Evolutionary conservation across 768 basidiomycete genomes (phyloP).

Genomic region (Trametes cubensis): DNA sequence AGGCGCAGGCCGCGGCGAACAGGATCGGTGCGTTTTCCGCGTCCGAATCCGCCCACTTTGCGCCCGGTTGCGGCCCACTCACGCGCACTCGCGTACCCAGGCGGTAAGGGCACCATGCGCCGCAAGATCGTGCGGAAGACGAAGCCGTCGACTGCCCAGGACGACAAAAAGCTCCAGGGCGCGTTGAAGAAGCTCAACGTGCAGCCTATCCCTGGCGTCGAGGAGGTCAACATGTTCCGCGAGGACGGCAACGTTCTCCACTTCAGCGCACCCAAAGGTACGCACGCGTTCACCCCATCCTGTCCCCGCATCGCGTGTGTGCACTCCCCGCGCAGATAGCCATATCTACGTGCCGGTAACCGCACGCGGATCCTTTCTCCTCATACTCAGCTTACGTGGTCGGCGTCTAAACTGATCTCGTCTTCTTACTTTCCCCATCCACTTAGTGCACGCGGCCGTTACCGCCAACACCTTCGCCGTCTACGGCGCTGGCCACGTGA

Average conservation of each 20-base stretch:
- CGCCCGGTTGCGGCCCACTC: slow-evolving; percentile 7
- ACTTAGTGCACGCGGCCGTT: slow-evolving; percentile 88
- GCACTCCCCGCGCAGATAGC: not conserved
- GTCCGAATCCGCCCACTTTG: slow-evolving; percentile 9
- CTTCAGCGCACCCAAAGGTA: slow-evolving; percentile 94
- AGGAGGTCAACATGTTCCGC: slow-evolving; percentile 99
- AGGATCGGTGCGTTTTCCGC: slow-evolving; percentile 75
- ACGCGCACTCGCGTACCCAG: slow-evolving; percentile 43
- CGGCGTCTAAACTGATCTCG: slow-evolving; percentile 18
- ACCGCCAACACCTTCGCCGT: slow-evolving; percentile 96
- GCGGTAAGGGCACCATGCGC: slow-evolving; percentile 97
- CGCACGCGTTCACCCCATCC: slow-evolving; percentile 33
- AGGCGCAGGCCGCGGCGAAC: slow-evolving; percentile 83
- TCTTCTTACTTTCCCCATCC: slow-evolving; percentile 20
- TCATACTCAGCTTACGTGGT: slow-evolving; percentile 16
- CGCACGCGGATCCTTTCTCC: not conserved
- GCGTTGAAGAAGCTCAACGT: slow-evolving; percentile 98
- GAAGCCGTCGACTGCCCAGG: slow-evolving; percentile 81
- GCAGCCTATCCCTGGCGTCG: slow-evolving; percentile 91
- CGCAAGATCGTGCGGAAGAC: slow-evolving; percentile 95
- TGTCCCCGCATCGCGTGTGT: not conserved
- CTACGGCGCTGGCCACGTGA: slow-evolving; percentile 93
- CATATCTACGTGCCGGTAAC: not conserved
- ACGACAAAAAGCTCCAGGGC: slow-evolving; percentile 96
- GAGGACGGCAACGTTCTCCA: slow-evolving; percentile 99